Evolutionary conservation across 441 rosid genomes (phyloP), one percentile per base, ranked within the genome.

Genomic region (Corymbia calophylla): DNA sequence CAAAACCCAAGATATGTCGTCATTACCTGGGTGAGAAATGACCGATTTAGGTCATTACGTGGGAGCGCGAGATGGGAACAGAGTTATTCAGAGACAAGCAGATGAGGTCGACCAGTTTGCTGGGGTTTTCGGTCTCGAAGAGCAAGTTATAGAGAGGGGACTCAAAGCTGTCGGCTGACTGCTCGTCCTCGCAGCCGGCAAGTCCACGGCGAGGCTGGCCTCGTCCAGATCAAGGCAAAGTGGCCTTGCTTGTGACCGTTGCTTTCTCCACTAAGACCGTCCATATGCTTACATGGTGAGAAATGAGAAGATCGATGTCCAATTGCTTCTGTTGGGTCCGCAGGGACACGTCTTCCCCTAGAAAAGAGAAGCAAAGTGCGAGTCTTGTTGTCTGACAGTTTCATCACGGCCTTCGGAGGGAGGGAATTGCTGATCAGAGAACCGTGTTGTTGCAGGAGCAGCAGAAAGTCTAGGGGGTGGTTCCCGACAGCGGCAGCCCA

Each of bases 291-390:
- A 97, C 99, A 84, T 97, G 98, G 82, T 94, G 96, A 39, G 94
- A 92, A 87, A 97, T 77, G 84, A 96, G 94, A 29, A 88, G 94
- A 89, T 97, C 95, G 88, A 92, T 82, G 31, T 97, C 97, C 25
- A 94, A 77, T 56, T 95, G 96, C 60, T 96, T 96, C n/a, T 94
- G 97, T 49, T 94, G 95, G 90, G 96, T 93, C 91, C 95, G 95
- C 12, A 93, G 93, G 17, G 96, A 95, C 54, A 96, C 49, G 89
- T 97, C 96, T 73, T 95, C 94, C 58, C 97, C 98, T 3, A 97
- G 94, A 88, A 96, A 95, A 29, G 97, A 94, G 53, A 92, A 91
- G 9, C 87, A 35, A 54, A 77, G 84, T 87, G 60, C 70, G 68
- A 53, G 88, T 88, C 54, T 88, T 56, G 66, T 90, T 49, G 62